Evolutionary conservation across 1,284 basidiomycete species (phyloP).

Genomic region (Mycosarcoma maydis): DNA sequence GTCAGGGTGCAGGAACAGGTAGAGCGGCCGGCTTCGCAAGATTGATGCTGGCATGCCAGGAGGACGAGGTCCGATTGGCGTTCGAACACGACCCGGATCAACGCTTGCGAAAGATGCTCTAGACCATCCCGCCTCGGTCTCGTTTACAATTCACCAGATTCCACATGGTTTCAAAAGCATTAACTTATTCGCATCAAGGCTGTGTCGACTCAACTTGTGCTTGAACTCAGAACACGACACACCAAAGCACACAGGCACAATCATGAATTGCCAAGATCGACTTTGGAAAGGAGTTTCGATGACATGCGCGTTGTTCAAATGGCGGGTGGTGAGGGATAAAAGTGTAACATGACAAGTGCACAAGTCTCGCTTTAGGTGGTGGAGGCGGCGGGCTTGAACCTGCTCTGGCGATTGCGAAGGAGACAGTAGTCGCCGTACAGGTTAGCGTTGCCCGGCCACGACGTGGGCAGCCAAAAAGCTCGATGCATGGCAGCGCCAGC

Average conservation of each 20-base stretch:
- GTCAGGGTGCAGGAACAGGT: slow-evolving; percentile 55
- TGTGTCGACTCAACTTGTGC: too few relatives aligned
- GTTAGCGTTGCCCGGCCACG: slow-evolving; percentile 37
- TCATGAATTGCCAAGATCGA: too few relatives aligned
- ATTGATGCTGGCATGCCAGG: slow-evolving; percentile 55
- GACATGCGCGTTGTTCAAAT: too few relatives aligned
- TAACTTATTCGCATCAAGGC: too few relatives aligned
- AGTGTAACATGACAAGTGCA: too few relatives aligned
- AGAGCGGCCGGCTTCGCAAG: slow-evolving; percentile 54
- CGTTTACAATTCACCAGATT: slow-evolving; percentile 3
- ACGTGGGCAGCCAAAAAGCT: slow-evolving; percentile 54
- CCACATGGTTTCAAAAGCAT: background rate
- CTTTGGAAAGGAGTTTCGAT: too few relatives aligned
- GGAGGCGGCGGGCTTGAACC: slow-evolving; percentile 4
- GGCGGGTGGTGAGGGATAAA: too few relatives aligned
- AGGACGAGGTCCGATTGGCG: slow-evolving; percentile 61
- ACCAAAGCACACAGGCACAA: too few relatives aligned
- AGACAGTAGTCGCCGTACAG: slow-evolving; percentile 60
- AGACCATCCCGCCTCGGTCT: background rate
- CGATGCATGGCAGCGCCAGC: slow-evolving; percentile 43
- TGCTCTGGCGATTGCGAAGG: slow-evolving; percentile 28
- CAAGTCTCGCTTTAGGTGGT: too few relatives aligned
- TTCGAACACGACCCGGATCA: slow-evolving; percentile 54
- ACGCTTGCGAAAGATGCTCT: slow-evolving; percentile 52
- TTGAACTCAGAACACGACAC: too few relatives aligned